Percentiles rank a stretch among this genome's conserved stretches.
Conservation (phyloP, 1,284 basidiomycete species). For the Ustilago cynodontis region DNA sequence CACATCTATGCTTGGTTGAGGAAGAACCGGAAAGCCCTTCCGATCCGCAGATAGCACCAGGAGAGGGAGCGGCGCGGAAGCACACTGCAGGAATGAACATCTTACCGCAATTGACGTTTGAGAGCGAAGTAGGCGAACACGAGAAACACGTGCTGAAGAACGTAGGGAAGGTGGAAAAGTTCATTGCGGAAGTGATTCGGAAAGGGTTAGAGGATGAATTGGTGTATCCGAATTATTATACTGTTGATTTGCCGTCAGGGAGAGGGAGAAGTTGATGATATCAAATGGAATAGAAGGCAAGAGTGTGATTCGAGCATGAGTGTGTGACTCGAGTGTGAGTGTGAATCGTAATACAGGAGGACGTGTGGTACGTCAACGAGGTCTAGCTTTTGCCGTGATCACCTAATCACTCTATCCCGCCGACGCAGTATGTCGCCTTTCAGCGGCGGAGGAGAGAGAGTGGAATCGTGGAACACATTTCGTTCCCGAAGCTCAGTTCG, state of each 20-base stretch:
- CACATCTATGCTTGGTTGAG: conserved; percentile 82
- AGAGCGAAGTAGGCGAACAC: conserved; percentile 94
- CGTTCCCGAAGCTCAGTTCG: too few relatives aligned
- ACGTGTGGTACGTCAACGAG: too few relatives aligned
- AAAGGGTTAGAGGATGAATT: conserved; percentile 82
- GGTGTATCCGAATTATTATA: conserved; percentile 69
- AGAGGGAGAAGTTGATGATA: not conserved
- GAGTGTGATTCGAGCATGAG: not conserved
- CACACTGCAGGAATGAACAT: conserved; percentile 77
- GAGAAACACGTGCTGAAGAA: conserved; percentile 97
- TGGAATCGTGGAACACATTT: too few relatives aligned
- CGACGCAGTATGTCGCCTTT: too few relatives aligned
- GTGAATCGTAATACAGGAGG: too few relatives aligned
- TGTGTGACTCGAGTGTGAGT: too few relatives aligned
- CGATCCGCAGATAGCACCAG: conserved; percentile 36
- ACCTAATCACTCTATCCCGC: too few relatives aligned
- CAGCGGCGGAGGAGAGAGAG: too few relatives aligned
- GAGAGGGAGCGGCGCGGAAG: conserved; percentile 2
- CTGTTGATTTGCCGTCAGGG: conserved; percentile 56
- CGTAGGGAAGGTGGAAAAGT: conserved; percentile 94
- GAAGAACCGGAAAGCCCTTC: conserved; percentile 45
- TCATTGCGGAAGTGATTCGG: conserved; percentile 92
- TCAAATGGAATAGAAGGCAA: too few relatives aligned
- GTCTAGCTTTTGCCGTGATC: too few relatives aligned
- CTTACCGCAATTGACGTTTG: conserved; percentile 91